phyloP scores from a whole-genome alignment of 2,329 filamentous ascomycete genomes.

The Pseudogymnoascus sp. region DNA sequence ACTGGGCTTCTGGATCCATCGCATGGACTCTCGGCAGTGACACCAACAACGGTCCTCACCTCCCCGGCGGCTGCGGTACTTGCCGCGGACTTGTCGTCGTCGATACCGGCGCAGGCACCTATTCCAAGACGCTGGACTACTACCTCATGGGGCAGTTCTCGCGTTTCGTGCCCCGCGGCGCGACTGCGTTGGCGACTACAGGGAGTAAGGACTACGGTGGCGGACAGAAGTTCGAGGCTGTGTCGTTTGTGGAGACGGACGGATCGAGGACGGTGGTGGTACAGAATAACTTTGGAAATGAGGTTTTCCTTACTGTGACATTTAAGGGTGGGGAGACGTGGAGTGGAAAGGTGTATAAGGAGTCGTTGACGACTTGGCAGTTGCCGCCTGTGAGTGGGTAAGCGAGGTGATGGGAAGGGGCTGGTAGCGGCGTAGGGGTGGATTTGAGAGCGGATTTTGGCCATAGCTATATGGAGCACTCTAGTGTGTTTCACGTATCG shows the following conservation, averaged over 20 bases:
- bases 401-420: background rate
- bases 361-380: slow-evolving; percentile 33
- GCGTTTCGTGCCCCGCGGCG: slow-evolving; percentile 40
- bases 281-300: slow-evolving; percentile 40
- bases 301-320: slow-evolving; percentile 35
- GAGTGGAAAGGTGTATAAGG: slow-evolving; percentile 32
- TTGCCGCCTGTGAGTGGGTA: background rate
- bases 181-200: slow-evolving; percentile 34
- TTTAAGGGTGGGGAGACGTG: slow-evolving; percentile 31
- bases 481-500: background rate
- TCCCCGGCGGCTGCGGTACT: slow-evolving; percentile 34
- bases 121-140: slow-evolving; percentile 41
- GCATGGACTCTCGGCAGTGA: slow-evolving; percentile 40
- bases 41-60: slow-evolving; percentile 36
- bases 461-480: background rate
- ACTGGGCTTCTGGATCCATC: slow-evolving; percentile 38
- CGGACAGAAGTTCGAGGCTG: slow-evolving; percentile 35
- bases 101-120: slow-evolving; percentile 37
- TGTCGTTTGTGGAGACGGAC: slow-evolving; percentile 41
- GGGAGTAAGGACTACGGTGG: slow-evolving; percentile 38
- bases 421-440: background rate
- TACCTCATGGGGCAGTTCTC: slow-evolving; percentile 48
- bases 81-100: slow-evolving; percentile 49
- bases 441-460: background rate
- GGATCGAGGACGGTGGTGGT: slow-evolving; percentile 38